A percentile compares a stretch with the other conserved stretches of the same genome.
Conservation (phyloP, 768 basidiomycete species). For the Gelatoporia subvermispora region DNA sequence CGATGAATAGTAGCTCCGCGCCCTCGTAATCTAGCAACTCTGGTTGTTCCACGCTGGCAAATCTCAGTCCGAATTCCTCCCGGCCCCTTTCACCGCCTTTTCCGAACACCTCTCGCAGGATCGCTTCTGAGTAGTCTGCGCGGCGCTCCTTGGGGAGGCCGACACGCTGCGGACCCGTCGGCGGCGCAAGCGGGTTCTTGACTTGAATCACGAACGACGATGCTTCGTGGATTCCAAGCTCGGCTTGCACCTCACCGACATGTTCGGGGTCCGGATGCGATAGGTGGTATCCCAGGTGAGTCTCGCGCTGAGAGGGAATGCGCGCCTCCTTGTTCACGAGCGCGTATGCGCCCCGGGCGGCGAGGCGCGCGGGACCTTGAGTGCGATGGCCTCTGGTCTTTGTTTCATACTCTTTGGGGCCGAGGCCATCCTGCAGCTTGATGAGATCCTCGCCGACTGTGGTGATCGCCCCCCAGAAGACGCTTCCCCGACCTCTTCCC, state of each 20-base stretch:
- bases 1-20: constrained; percentile 51
- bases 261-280: constrained; percentile 42
- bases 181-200: constrained; percentile 52
- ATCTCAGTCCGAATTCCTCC: constrained; percentile 44
- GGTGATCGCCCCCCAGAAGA: constrained; percentile 49
- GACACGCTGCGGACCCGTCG: constrained; percentile 26
- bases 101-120: constrained; percentile 48
- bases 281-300: constrained; percentile 55
- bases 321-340: constrained; percentile 46
- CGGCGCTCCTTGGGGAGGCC: constrained; percentile 27
- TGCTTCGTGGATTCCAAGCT: constrained; percentile 46
- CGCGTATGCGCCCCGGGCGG: constrained; percentile 55
- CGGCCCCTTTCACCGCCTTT: constrained; percentile 35
- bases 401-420: constrained; percentile 51
- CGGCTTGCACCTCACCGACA: constrained; percentile 50
- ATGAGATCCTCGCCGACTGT: constrained; percentile 48
- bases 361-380: constrained; percentile 46
- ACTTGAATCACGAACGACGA: constrained; percentile 57
- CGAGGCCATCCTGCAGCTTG: constrained; percentile 43
- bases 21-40: constrained; percentile 53
- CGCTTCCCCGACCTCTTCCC: constrained; percentile 35
- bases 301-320: constrained; percentile 41
- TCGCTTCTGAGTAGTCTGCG: constrained; percentile 41
- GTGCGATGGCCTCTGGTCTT: constrained; percentile 47
- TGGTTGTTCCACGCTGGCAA: constrained; percentile 44